These are phyloP conservation scores for Cylindrodendrum hubeiense DNA, from an alignment of 2,329 filamentous ascomycete species.

Conservation along the genomic window DNA sequence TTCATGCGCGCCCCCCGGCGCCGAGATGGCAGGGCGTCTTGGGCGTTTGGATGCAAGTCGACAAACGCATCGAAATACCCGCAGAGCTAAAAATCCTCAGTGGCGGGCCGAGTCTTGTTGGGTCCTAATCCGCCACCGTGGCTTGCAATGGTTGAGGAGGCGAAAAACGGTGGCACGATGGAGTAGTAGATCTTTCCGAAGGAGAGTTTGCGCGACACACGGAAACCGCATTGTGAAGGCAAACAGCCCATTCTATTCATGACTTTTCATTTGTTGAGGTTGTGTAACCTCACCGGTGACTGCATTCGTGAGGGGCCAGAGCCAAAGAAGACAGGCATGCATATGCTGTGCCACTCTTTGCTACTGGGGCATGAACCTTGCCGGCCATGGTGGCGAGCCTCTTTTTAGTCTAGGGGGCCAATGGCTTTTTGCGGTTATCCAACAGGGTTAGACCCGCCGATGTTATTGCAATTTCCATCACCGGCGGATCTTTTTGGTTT, in stretches of 20 bases:
- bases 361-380: slow-evolving; percentile 15
- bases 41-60: background rate
- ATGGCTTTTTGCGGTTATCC: slow-evolving; percentile 3
- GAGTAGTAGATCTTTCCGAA: background rate
- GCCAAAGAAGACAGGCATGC: slow-evolving; percentile 19
- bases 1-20: slow-evolving; percentile 21
- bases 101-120: background rate
- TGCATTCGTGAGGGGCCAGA: background rate
- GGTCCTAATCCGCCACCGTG: slow-evolving; percentile 2
- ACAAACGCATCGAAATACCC: background rate
- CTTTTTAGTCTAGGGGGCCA: slow-evolving; percentile 2
- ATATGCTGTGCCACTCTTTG: slow-evolving; percentile 32
- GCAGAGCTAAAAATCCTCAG: background rate
- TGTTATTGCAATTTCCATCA: background rate
- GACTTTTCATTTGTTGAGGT: slow-evolving; percentile 16
- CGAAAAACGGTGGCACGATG: background rate
- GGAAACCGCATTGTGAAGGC: background rate
- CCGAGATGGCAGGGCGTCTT: background rate
- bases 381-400: slow-evolving; percentile 5
- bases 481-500: background rate
- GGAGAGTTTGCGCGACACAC: background rate
- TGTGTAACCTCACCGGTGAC: slow-evolving; percentile 39
- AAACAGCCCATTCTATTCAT: slow-evolving; percentile 15
- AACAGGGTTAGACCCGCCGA: background rate
- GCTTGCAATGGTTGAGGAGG: slow-evolving; percentile 3